Evolutionary conservation across 352 stramenopile species (phyloP).

Genomic region (Pythium periplocum): DNA sequence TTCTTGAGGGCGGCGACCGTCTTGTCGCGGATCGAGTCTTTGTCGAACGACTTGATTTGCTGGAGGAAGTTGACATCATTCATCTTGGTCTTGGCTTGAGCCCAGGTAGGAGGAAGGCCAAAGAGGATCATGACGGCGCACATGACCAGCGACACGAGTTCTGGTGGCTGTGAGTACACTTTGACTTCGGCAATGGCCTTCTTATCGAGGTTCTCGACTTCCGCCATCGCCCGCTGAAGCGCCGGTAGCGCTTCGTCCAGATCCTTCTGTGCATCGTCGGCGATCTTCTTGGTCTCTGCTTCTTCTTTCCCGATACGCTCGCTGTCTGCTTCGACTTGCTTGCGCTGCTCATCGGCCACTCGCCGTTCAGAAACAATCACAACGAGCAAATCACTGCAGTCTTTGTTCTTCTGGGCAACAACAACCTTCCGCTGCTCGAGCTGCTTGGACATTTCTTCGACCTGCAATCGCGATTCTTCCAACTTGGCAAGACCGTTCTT

Average conservation of each 20-base stretch:
- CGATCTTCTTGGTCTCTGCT: conserved; percentile 91
- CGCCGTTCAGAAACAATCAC: conserved; percentile 92
- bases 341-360: conserved; percentile 91
- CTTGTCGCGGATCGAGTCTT: conserved; percentile 93
- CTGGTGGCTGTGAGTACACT: conserved; percentile 91
- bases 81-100: conserved; percentile 91
- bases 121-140: conserved; percentile 97
- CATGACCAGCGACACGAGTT: conserved; percentile 91
- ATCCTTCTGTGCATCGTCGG: conserved; percentile 93
- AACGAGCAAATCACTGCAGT: conserved; percentile 93
- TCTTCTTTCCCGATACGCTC: conserved; percentile 90
- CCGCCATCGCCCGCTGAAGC: conserved; percentile 89
- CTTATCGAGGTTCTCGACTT: conserved; percentile 96
- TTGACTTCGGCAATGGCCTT: conserved; percentile 94
- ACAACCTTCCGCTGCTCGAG: conserved; percentile 87
- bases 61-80: conserved; percentile 91
- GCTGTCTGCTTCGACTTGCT: conserved; percentile 92
- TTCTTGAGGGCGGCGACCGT: conserved; percentile 94
- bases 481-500: conserved; percentile 82
- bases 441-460: conserved; percentile 85
- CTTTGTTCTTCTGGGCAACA: conserved; percentile 90
- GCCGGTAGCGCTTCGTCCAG: conserved; percentile 91
- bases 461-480: conserved; percentile 73
- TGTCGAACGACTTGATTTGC: conserved; percentile 95
- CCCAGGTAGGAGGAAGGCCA: conserved; percentile 90